Percentiles rank a stretch among this genome's conserved stretches.
Evolutionary conservation across 2,329 filamentous ascomycete genomes (phyloP).

Genomic region (Ophiostoma ulmi): DNA sequence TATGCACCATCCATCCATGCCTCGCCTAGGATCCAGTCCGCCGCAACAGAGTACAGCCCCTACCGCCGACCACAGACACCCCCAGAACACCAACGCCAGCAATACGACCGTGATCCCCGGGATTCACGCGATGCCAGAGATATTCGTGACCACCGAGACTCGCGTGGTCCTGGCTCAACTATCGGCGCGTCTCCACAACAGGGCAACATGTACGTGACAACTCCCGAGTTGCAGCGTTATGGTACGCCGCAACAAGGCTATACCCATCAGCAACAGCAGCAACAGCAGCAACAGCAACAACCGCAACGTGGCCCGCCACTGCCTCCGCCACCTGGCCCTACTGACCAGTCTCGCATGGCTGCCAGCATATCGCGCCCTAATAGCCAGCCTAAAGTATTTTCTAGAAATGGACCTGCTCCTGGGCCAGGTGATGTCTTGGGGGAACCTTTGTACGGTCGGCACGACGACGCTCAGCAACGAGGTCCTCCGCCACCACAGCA

Average conservation of each 20-base stretch:
- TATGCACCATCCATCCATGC: conserved; percentile 49
- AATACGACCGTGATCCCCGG: conserved; percentile 40
- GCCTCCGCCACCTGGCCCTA: conserved; percentile 44
- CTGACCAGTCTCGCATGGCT: conserved; percentile 37
- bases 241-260: conserved; percentile 53
- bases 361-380: conserved; percentile 42
- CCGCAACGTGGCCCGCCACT: conserved; percentile 47
- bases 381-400: conserved; percentile 48
- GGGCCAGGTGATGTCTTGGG: conserved; percentile 5
- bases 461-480: conserved; percentile 42
- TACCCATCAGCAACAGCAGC: conserved; percentile 37
- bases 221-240: conserved; percentile 55
- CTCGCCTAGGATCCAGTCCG: conserved; percentile 52
- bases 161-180: conserved; percentile 46
- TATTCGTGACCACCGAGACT: conserved; percentile 41
- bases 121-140: conserved; percentile 30
- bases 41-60: conserved; percentile 54
- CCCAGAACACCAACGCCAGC: conserved; percentile 57
- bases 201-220: conserved; percentile 41
- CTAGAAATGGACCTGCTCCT: conserved; percentile 37
- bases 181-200: conserved; percentile 31
- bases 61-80: conserved; percentile 65
- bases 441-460: conserved; percentile 41
- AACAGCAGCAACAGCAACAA: conserved; percentile 39
- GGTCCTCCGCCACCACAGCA: conserved; percentile 30